Evolutionary conservation across 495 filamentous ascomycete genomes (phyloP).

Genomic region (Hypoxylon intermedium): DNA sequence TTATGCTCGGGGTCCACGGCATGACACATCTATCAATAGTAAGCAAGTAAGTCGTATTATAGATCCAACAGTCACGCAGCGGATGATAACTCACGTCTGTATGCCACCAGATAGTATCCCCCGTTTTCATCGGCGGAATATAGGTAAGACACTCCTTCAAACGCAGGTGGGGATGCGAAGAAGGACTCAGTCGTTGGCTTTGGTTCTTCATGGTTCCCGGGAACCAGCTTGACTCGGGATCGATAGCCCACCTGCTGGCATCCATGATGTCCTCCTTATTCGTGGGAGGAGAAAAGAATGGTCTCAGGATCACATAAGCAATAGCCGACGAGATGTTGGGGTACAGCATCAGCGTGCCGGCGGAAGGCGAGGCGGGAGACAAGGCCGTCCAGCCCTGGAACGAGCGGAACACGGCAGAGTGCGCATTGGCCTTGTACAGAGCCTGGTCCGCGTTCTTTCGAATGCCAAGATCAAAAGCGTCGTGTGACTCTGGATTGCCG

Average conservation of each 20-base stretch:
- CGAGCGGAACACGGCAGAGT: conserved; percentile 7
- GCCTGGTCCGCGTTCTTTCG: conserved; percentile 5
- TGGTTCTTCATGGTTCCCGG: conserved; percentile 23
- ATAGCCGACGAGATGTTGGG: conserved; percentile 7
- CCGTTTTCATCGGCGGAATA: conserved; percentile 21
- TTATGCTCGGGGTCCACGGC: conserved; percentile 29
- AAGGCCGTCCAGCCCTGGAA: conserved; percentile 14
- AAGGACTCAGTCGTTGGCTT: conserved; percentile 7
- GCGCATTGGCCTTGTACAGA: conserved; percentile 5
- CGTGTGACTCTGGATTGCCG: conserved; percentile 1
- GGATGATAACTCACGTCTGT: conserved; percentile 16
- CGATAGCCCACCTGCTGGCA: conserved; percentile 28
- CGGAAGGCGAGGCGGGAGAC: background rate
- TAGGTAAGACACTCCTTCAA: conserved; percentile 15
- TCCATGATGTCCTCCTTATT: conserved; percentile 18
- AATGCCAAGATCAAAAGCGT: conserved; percentile 3
- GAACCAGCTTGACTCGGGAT: conserved; percentile 21
- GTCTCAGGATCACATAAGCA: conserved; percentile 27
- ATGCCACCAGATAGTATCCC: conserved; percentile 39
- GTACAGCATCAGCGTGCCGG: conserved; percentile 6
- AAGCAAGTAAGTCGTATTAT: background rate
- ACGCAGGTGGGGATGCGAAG: conserved; percentile 27
- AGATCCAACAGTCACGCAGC: background rate
- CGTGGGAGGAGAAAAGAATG: conserved; percentile 24
- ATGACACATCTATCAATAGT: conserved; percentile 21